Conservation (phyloP, 2,329 filamentous ascomycete genomes). For the Dothistroma pini region DNA sequence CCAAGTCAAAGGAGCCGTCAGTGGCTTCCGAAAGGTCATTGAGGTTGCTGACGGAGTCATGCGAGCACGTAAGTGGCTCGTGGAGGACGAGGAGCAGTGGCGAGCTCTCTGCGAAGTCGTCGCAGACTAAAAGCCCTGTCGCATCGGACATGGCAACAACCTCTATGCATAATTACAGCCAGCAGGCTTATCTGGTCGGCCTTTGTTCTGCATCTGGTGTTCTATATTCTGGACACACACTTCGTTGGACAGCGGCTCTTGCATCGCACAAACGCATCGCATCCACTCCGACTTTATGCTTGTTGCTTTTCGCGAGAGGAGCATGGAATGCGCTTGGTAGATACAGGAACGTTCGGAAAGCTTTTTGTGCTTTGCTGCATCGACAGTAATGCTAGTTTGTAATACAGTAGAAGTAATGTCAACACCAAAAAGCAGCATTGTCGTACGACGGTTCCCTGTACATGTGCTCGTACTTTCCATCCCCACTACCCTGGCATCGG, state of each 20-base stretch:
- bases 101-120: constrained; percentile 43
- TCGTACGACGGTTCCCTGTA: background rate
- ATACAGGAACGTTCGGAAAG: background rate
- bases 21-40: constrained; percentile 79
- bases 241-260: background rate
- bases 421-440: background rate
- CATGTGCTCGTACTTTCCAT: background rate
- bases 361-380: background rate
- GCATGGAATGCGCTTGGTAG: background rate
- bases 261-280: background rate
- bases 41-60: constrained; percentile 71
- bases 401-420: background rate
- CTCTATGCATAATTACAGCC: background rate
- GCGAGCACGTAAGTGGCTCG: constrained; percentile 60
- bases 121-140: constrained; percentile 19
- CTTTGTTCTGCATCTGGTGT: background rate
- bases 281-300: background rate
- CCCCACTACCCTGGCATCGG: background rate
- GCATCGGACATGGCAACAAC: background rate
- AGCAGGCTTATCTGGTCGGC: background rate
- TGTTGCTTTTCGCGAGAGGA: background rate
- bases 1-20: constrained; percentile 87
- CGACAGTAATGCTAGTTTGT: background rate
- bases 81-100: constrained; percentile 54
- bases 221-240: background rate